Evolutionary conservation across 1,139 yeast genomes (phyloP).

Genomic region (Suhomyces guaymorum): DNA sequence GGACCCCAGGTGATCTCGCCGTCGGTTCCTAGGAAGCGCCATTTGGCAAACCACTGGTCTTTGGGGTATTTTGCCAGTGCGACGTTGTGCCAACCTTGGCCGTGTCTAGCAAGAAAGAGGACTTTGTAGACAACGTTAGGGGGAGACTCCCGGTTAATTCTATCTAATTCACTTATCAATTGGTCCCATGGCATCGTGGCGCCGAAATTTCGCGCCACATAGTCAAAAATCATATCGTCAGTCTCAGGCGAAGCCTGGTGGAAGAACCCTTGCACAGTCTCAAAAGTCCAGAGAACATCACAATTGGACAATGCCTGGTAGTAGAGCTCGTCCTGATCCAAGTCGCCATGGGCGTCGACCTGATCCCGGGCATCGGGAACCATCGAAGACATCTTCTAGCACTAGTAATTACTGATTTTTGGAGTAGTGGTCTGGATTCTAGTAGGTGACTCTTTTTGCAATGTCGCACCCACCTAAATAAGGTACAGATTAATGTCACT

Average conservation of each 20-base stretch:
- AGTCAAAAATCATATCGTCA: constrained; percentile 51
- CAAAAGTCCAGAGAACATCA: constrained; percentile 39
- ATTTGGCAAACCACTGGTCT: constrained; percentile 58
- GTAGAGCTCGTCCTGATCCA: constrained; percentile 34
- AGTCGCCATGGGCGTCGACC: constrained; percentile 38
- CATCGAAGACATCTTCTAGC: constrained; percentile 31
- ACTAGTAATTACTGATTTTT: too few relatives aligned
- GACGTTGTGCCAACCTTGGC: constrained; percentile 74
- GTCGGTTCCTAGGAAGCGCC: constrained; percentile 57
- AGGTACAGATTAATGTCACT: too few relatives aligned
- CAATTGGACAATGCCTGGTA: constrained; percentile 13
- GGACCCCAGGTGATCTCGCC: constrained; percentile 67
- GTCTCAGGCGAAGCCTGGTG: constrained; percentile 48
- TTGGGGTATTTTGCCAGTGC: constrained; percentile 60
- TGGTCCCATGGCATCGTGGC: constrained; percentile 47
- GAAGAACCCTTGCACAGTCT: constrained; percentile 51
- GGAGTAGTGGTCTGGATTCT: too few relatives aligned
- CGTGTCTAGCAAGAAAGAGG: constrained; percentile 69
- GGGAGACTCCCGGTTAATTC: constrained; percentile 37
- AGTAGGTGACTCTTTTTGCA: too few relatives aligned
- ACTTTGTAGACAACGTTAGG: constrained; percentile 51
- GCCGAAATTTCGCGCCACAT: constrained; percentile 52
- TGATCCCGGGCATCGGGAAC: constrained; percentile 34
- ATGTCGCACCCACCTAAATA: too few relatives aligned
- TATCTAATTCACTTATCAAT: constrained; percentile 31